Conservation (phyloP, 192 early-diverging fungal genomes). For the Podila epigama region DNA sequence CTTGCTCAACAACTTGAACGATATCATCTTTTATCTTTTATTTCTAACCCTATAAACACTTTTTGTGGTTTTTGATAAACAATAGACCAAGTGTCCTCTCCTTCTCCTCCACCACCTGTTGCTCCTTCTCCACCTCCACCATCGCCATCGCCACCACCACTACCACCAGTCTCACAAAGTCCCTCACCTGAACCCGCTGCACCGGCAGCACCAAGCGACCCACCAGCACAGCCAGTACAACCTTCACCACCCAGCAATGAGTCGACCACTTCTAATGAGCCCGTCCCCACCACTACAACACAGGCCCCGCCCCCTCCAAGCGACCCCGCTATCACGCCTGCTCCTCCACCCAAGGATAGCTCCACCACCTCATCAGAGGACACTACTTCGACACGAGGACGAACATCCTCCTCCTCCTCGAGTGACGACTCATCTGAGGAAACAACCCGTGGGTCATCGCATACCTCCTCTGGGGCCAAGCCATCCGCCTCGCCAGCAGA, state of each 20-base stretch:
- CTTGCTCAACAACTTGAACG: too few species aligned
- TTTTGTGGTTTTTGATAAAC: background rate
- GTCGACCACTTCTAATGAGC: too few species aligned
- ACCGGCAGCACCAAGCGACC: background rate
- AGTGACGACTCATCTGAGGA: too few species aligned
- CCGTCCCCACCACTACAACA: too few species aligned
- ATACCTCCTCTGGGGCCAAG: background rate
- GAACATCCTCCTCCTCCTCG: background rate
- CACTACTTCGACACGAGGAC: background rate
- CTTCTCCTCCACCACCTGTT: background rate
- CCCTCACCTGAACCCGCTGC: background rate
- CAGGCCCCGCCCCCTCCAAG: too few species aligned
- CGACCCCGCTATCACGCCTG: too few species aligned
- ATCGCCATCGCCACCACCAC: background rate
- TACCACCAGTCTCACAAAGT: background rate
- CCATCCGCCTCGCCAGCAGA: background rate
- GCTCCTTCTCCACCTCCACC: background rate
- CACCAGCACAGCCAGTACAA: background rate
- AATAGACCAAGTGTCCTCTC: background rate
- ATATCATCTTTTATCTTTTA: too few species aligned
- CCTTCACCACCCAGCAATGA: too few species aligned
- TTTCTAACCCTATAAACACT: background rate
- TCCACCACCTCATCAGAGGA: background rate
- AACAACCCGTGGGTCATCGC: background rate
- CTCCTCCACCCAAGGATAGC: too few species aligned